Conservation (phyloP, 2,329 filamentous ascomycete species). For the Madurella fahalii region DNA sequence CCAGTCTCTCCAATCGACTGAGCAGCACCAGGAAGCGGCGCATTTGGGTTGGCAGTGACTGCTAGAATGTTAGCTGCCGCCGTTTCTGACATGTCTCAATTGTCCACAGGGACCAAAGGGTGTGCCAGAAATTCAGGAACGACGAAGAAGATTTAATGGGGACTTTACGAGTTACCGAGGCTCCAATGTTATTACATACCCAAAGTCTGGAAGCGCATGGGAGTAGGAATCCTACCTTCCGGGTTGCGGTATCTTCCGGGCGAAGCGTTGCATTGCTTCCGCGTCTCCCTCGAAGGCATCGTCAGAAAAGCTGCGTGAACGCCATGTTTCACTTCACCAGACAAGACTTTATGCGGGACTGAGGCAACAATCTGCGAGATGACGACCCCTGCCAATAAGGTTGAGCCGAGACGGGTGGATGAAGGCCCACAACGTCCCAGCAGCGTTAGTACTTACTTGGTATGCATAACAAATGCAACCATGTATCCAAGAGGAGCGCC, state of each 20-base stretch:
- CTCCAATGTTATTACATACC: no score
- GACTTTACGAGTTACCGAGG: no score
- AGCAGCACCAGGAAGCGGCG: slow-evolving; percentile 1
- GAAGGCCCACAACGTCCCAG: no score
- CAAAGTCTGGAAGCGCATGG: no score
- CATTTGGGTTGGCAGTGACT: background rate
- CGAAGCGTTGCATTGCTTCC: background rate
- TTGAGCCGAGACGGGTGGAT: no score
- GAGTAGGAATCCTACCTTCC: background rate
- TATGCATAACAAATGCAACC: no score
- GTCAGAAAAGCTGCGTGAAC: background rate
- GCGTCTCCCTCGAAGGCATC: background rate
- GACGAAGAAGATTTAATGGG: no score
- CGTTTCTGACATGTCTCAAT: background rate
- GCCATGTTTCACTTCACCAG: background rate
- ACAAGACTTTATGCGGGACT: background rate
- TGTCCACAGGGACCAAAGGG: no score
- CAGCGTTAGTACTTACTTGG: no score
- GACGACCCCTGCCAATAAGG: background rate
- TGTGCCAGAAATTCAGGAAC: no score
- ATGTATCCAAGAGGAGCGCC: no score
- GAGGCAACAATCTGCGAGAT: background rate
- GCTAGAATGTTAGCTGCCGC: background rate
- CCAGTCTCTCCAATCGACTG: background rate
- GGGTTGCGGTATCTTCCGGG: background rate